A percentile compares a stretch with the other conserved stretches of the same genome.
Conservation (phyloP, 306 rosid genomes). For the Trichosanthes cucumerina region DNA sequence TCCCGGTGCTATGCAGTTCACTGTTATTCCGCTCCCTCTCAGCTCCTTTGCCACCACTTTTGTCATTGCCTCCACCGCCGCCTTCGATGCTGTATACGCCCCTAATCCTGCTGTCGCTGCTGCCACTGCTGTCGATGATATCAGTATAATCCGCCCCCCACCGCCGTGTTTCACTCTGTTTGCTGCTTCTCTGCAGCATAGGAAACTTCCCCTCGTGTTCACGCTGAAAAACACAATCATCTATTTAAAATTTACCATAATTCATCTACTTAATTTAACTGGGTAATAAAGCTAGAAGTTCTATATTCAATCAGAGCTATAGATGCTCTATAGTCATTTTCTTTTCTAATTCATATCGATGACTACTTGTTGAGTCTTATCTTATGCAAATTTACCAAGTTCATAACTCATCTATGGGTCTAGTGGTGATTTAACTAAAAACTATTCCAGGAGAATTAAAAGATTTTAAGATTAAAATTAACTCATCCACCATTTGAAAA, state of each 20-base stretch:
- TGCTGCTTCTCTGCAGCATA: constrained; percentile 25
- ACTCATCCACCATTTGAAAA: neutral
- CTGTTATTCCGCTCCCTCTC: constrained; percentile 31
- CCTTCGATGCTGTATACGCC: constrained; percentile 38
- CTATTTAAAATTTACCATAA: neutral
- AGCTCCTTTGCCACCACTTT: constrained; percentile 43
- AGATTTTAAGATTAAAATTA: neutral
- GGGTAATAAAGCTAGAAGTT: neutral
- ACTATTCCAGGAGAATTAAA: too few relatives aligned
- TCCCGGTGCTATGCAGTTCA: constrained; percentile 42
- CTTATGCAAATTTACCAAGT: too few relatives aligned
- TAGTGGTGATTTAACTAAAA: too few relatives aligned
- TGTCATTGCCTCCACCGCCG: constrained; percentile 39
- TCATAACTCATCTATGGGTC: too few relatives aligned
- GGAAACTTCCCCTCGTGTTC: constrained; percentile 34
- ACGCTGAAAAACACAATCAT: neutral
- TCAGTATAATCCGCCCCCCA: constrained; percentile 36
- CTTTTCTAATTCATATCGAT: neutral
- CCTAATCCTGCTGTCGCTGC: constrained; percentile 22
- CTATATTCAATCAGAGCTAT: neutral
- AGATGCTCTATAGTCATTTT: too few relatives aligned
- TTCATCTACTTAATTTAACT: neutral
- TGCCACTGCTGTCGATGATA: constrained; percentile 18
- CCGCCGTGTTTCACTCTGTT: constrained; percentile 26
- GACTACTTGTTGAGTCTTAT: neutral